A percentile compares a stretch with the other conserved stretches of the same genome.
Evolutionary conservation across 2,329 filamentous ascomycete species (phyloP).

Genomic region (Trichoderma oligosporum): DNA sequence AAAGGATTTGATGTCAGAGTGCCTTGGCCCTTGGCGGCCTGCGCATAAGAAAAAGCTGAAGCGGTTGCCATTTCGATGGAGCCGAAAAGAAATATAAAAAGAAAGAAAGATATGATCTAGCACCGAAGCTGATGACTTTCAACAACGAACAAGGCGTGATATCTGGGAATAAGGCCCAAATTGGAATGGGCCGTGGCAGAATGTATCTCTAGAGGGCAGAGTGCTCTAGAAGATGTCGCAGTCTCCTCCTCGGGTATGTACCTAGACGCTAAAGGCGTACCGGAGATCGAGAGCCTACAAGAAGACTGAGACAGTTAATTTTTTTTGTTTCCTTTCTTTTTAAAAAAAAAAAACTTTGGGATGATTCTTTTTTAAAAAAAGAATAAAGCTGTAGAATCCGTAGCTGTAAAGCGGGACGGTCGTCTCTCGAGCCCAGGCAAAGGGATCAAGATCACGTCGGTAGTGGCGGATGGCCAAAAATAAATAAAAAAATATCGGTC

Average conservation of each 20-base stretch:
- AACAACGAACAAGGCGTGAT: conserved; percentile 19
- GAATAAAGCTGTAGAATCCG: conserved; percentile 7
- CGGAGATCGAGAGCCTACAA: neutral
- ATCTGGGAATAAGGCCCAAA: conserved; percentile 19
- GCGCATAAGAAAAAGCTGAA: conserved; percentile 83
- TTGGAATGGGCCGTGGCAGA: conserved; percentile 23
- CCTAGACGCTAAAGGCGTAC: neutral
- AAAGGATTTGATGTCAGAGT: conserved; percentile 32
- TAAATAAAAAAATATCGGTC: neutral
- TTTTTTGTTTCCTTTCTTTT: neutral
- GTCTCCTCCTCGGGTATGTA: neutral
- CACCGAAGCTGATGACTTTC: conserved; percentile 22
- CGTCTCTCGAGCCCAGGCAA: conserved; percentile 18
- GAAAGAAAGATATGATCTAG: conserved; percentile 29
- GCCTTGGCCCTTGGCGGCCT: conserved; percentile 81
- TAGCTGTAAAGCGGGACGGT: conserved; percentile 19
- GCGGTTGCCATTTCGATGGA: conserved; percentile 48
- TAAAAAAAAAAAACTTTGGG: conserved; percentile 4
- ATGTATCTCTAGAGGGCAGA: neutral
- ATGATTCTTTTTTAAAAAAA: neutral
- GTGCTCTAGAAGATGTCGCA: neutral
- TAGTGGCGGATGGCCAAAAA: conserved; percentile 18
- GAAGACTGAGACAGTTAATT: neutral
- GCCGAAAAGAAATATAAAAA: neutral
- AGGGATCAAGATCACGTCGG: conserved; percentile 21